Conservation (phyloP, 2,329 filamentous ascomycete species). For the Colletotrichum sublineola region DNA sequence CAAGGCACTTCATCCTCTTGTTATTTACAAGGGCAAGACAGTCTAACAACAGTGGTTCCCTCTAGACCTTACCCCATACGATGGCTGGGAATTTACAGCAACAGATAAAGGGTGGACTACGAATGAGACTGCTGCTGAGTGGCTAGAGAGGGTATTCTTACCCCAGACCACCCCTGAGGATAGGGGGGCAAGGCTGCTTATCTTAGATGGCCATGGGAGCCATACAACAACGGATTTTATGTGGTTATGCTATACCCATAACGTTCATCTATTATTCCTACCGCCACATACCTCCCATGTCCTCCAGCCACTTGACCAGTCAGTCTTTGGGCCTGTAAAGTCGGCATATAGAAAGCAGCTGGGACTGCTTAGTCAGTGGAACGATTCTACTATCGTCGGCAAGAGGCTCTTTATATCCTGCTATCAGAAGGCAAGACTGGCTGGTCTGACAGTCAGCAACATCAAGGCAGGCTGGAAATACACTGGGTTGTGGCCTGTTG, state of each 20-base stretch:
- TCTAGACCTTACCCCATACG: not conserved
- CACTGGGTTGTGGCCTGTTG: not conserved
- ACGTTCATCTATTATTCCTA: not conserved
- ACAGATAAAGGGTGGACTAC: not conserved
- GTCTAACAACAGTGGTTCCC: no score
- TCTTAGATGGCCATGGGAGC: not conserved
- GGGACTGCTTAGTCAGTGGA: not conserved
- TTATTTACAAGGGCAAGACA: not conserved
- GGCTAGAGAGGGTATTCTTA: no score
- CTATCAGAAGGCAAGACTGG: not conserved
- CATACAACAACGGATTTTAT: not conserved
- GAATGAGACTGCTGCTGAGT: no score
- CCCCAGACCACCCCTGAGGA: no score
- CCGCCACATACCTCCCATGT: not conserved
- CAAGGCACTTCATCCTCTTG: not conserved
- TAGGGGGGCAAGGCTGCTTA: no score
- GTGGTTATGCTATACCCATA: not conserved
- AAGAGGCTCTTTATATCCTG: not conserved
- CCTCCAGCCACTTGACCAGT: not conserved
- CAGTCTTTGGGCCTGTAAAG: not conserved
- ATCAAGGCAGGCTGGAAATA: not conserved
- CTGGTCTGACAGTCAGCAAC: not conserved
- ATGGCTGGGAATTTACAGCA: not conserved
- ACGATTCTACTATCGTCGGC: not conserved
- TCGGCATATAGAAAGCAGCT: not conserved